Evolutionary conservation across 1,139 yeast species (phyloP).

Genomic region (Yamadazyma songkhlaensis): DNA sequence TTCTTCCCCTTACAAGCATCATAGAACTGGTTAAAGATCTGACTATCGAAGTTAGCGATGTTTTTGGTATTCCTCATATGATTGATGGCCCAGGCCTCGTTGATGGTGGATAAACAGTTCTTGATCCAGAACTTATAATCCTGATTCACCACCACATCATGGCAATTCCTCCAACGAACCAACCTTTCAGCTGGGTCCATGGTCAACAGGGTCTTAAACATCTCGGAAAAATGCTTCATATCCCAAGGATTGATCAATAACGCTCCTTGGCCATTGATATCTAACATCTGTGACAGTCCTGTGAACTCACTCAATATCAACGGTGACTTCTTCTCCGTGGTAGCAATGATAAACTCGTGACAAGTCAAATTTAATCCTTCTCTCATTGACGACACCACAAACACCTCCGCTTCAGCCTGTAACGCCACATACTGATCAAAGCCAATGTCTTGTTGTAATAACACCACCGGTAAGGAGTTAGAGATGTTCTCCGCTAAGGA

Average conservation of each 20-base stretch:
- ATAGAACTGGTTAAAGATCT: constrained; percentile 38
- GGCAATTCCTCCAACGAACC: constrained; percentile 60
- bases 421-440: constrained; percentile 88
- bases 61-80: constrained; percentile 25
- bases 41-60: constrained; percentile 24
- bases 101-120: constrained; percentile 54
- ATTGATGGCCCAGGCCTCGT: constrained; percentile 63
- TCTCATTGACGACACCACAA: constrained; percentile 86
- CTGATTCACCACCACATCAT: constrained; percentile 56
- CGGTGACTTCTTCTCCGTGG: constrained; percentile 72
- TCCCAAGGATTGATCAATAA: constrained; percentile 92
- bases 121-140: constrained; percentile 78
- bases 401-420: constrained; percentile 79
- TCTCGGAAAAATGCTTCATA: constrained; percentile 57
- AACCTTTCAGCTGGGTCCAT: constrained; percentile 60
- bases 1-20: constrained; percentile 36
- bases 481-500: constrained; percentile 71
- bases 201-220: constrained; percentile 59
- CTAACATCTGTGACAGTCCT: constrained; percentile 80
- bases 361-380: constrained; percentile 97
- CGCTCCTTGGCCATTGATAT: constrained; percentile 56
- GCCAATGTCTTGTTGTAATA: constrained; percentile 83
- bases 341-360: constrained; percentile 86
- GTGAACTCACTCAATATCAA: constrained; percentile 88
- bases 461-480: constrained; percentile 78